Percentiles rank a stretch among this genome's conserved stretches.
These are phyloP conservation scores for sweet orange (Citrus sinensis) DNA, from an alignment of 345 rosid species.

Conservation along the genomic window DVS_A1.0 CM039162.1:8627501-8628000, in stretches of 20 bases:
- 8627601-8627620: slow-evolving; percentile 79
- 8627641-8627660: slow-evolving; percentile 8
- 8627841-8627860: neutral
- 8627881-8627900: neutral
- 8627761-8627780: neutral
- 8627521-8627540: neutral
- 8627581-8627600: slow-evolving; percentile 90
- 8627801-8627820: neutral
- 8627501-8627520: neutral
- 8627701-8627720: neutral
- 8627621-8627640: slow-evolving; percentile 7
- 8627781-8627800: neutral
- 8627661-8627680: neutral
- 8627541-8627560: slow-evolving; percentile 99
- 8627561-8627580: slow-evolving; percentile 95
- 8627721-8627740: neutral
- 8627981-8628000: neutral
- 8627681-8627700: neutral
- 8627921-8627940: neutral
- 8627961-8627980: neutral
- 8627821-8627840: neutral
- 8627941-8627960: neutral
- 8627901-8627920: neutral
- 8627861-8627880: neutral
- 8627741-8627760: neutral